Base-by-base conservation (phyloP, 2,329 filamentous ascomycete species). In the Calycina herbarum region DNA sequence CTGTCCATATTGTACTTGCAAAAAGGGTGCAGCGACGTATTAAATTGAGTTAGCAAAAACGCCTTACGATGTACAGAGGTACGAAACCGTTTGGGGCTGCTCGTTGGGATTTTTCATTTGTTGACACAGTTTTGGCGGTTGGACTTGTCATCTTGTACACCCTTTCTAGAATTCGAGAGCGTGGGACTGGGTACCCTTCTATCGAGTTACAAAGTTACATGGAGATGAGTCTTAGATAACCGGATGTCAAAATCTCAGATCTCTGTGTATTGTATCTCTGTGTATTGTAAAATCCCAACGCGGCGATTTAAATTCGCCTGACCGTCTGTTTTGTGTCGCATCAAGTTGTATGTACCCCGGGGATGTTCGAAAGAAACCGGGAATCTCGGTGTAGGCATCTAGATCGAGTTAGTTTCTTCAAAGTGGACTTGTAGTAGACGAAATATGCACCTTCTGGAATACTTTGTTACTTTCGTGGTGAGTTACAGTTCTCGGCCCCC, bases 301-400 rank as follows among this genome's bases (percentile, higher is more conserved):
- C 48, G 20, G 48, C 48, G 48, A 54, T 24, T 54, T 54, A 54
- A 51, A 54, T 54, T 54, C 13, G 48, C 48, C 48, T 54, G 27
- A 54, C 45, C 24, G 20, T 54, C 48, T 27, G 10, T 54, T 24
- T 54, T 54, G 48, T 54, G 13, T 38, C 10, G 35, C 45, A 24
- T 51, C 45, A 48, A 7, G 24, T 24, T 48, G n/a, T 20, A 20
- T 20, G n/a, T 48, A 27, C 45, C 35, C 11, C 11, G 45, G 27
- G 45, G 20, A 51, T 24, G 6, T 1, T 24, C n/a, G 8, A 24
- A 51, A 51, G 8, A 51, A 45, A 13, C 3, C 11, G n/a, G 2
- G 24, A 51, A 54, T 24, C 10, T 54, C 24, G n/a, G 48, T 11
- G n/a, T 54, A 13, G 48, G 10, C 11, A 24, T 54, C 48, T 54